phyloP scores from a whole-genome alignment of 164 flowering plant genomes.

The Vitis cinerea region DNA sequence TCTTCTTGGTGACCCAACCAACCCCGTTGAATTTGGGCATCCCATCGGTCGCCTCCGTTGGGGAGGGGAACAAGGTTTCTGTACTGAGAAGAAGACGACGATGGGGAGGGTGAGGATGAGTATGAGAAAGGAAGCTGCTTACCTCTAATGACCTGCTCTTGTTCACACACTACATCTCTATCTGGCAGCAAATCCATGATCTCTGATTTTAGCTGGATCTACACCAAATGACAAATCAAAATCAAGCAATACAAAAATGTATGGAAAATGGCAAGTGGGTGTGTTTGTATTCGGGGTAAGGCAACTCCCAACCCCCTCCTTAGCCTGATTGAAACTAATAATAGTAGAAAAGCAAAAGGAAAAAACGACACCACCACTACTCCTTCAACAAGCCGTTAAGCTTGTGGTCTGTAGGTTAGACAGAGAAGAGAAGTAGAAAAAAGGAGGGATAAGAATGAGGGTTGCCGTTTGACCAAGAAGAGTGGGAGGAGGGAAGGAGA shows the following conservation, averaged over 20 bases:
- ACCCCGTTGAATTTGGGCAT: slow-evolving; percentile 15
- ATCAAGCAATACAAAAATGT: background rate
- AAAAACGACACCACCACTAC: too few species aligned
- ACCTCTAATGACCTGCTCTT: slow-evolving; percentile 14
- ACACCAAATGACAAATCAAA: background rate
- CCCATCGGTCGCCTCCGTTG: slow-evolving; percentile 16
- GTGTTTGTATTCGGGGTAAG: too few species aligned
- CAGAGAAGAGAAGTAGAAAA: background rate
- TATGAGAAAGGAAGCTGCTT: slow-evolving; percentile 13
- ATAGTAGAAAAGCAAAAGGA: too few species aligned
- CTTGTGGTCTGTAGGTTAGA: background rate
- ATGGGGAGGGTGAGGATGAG: slow-evolving; percentile 17
- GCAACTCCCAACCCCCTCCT: too few species aligned
- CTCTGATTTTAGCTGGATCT: background rate
- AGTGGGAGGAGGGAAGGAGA: slow-evolving; percentile 4
- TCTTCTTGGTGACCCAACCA: background rate
- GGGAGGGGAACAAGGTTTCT: slow-evolving; percentile 11
- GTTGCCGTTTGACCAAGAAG: slow-evolving; percentile 29
- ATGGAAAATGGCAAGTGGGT: background rate
- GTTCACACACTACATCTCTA: slow-evolving; percentile 16
- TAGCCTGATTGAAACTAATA: too few species aligned
- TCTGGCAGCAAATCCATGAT: slow-evolving; percentile 26
- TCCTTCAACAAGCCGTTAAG: too few species aligned
- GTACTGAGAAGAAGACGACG: slow-evolving; percentile 27
- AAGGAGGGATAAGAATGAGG: slow-evolving; percentile 10